Percentiles rank a stretch among this genome's conserved stretches.
Conservation (phyloP, 371 early-diverging fungal species). For the Rhizopus delemar region DNA sequence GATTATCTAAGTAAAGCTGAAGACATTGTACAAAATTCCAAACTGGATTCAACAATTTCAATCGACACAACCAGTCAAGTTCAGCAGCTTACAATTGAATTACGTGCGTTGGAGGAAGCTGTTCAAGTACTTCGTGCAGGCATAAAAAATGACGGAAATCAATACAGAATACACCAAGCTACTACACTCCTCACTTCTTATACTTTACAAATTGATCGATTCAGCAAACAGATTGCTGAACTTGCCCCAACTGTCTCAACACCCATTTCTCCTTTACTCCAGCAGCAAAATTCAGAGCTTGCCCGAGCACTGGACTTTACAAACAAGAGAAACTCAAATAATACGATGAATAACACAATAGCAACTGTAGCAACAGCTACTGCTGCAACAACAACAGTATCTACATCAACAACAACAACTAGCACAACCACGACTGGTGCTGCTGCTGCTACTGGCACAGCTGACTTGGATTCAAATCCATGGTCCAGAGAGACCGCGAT, state of each 20-base stretch:
- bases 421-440: conserved; percentile 4
- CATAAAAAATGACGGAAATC: conserved; percentile 61
- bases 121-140: conserved; percentile 63
- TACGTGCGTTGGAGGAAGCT: conserved; percentile 59
- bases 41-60: conserved; percentile 11
- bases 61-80: conserved; percentile 12
- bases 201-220: conserved; percentile 53
- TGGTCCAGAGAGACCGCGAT: conserved; percentile 35
- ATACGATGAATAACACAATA: background rate
- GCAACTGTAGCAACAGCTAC: background rate
- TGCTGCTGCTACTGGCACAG: background rate
- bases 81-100: conserved; percentile 38
- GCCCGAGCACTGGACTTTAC: conserved; percentile 46
- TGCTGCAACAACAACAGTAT: background rate
- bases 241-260: conserved; percentile 35
- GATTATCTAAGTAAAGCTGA: conserved; percentile 31
- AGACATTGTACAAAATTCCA: conserved; percentile 36
- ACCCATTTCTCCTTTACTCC: conserved; percentile 31
- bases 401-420: background rate
- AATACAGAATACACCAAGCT: conserved; percentile 55
- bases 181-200: conserved; percentile 46
- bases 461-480: conserved; percentile 47
- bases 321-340: conserved; percentile 7
- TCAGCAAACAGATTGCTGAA: conserved; percentile 35
- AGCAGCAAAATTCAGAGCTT: conserved; percentile 41